Conservation (phyloP, 2,329 filamentous ascomycete genomes). For the Aspergillus hortae region DNA sequence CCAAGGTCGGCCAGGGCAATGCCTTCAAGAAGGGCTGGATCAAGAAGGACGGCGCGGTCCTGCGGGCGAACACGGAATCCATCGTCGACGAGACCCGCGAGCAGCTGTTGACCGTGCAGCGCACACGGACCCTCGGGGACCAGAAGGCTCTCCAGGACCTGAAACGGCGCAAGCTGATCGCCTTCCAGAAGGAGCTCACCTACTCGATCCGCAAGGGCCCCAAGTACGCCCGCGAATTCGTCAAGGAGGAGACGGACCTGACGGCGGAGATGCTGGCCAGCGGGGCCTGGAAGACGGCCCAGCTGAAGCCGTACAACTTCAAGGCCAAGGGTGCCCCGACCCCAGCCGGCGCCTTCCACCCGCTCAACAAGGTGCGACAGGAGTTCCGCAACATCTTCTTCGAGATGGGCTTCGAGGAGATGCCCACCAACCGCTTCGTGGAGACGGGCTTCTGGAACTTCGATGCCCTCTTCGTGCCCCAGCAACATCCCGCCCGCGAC, state of each 20-base stretch:
- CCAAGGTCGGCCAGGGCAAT: constrained; percentile 80
- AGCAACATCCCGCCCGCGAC: constrained; percentile 96
- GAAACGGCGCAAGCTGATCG: constrained; percentile 88
- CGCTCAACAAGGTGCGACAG: constrained; percentile 85
- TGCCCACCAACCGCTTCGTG: constrained; percentile 90
- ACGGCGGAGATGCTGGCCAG: constrained; percentile 85
- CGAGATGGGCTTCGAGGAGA: constrained; percentile 97
- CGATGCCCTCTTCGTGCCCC: constrained; percentile 91
- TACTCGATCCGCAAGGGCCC: constrained; percentile 81
- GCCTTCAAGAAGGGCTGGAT: constrained; percentile 77
- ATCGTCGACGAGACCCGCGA: constrained; percentile 78
- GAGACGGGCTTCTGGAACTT: constrained; percentile 99
- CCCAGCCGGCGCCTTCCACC: constrained; percentile 49
- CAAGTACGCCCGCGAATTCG: constrained; percentile 84
- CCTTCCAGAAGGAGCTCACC: constrained; percentile 75
- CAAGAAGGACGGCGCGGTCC: constrained; percentile 58
- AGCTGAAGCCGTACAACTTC: constrained; percentile 83
- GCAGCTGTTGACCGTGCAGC: constrained; percentile 69
- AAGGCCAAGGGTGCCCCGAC: constrained; percentile 60
- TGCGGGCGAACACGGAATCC: constrained; percentile 59
- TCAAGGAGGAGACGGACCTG: constrained; percentile 91
- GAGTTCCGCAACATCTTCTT: constrained; percentile 99
- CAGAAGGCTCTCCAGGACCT: constrained; percentile 74
- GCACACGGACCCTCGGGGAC: constrained; percentile 66
- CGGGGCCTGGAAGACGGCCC: constrained; percentile 87